Conservation (phyloP, 148 eudicot species). For the Persicaria maculosa region DNA sequence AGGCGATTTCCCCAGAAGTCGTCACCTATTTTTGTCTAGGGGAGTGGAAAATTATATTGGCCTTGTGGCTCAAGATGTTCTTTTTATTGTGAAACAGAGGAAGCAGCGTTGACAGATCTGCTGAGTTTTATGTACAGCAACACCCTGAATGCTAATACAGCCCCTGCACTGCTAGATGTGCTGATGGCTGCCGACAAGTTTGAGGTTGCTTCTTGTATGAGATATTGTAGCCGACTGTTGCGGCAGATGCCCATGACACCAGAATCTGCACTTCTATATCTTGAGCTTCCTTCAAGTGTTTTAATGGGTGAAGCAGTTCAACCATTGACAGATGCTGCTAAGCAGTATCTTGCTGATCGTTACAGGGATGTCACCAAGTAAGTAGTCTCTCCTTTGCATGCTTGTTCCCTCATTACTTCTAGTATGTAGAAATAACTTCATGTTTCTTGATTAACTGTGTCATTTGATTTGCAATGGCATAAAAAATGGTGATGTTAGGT, state of each 20-base stretch:
- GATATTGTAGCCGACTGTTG: conserved; percentile 56
- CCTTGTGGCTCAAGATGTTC: neutral
- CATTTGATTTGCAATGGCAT: neutral
- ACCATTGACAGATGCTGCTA: conserved; percentile 78
- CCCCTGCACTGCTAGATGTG: conserved; percentile 65
- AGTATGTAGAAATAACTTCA: neutral
- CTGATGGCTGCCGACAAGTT: conserved; percentile 88
- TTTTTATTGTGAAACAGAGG: conserved; percentile 51
- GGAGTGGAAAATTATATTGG: neutral
- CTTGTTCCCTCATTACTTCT: neutral
- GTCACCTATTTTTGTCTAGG: neutral
- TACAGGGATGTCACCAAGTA: conserved; percentile 71
- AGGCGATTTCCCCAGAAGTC: neutral
- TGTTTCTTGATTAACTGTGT: neutral
- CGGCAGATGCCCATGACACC: conserved; percentile 73
- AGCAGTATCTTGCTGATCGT: conserved; percentile 69
- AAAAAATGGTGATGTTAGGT: neutral
- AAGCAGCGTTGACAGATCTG: conserved; percentile 79
- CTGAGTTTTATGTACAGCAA: conserved; percentile 78
- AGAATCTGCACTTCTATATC: conserved; percentile 64
- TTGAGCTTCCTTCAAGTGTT: conserved; percentile 80
- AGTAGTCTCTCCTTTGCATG: conserved; percentile 16
- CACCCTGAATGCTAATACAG: conserved; percentile 44
- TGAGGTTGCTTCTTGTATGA: conserved; percentile 86
- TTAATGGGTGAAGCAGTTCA: conserved; percentile 85